Percentiles rank a stretch among this genome's conserved stretches.
Evolutionary conservation across 495 filamentous ascomycete genomes (phyloP).

Genomic region (Parachaetomium inaequale): DNA sequence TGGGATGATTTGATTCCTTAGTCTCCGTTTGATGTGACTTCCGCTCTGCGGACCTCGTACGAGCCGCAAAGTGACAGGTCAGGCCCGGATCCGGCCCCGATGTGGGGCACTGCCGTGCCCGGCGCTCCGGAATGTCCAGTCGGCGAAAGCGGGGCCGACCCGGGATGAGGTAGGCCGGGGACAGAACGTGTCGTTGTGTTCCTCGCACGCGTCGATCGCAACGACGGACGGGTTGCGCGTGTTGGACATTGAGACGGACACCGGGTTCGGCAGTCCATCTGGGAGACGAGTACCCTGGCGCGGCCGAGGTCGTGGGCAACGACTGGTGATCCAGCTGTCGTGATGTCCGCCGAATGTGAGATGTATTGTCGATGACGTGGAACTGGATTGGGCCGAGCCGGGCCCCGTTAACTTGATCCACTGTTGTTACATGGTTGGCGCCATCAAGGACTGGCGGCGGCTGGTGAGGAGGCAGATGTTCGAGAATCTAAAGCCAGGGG

Average conservation of each 20-base stretch:
- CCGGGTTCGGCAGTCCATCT: slow-evolving; percentile 31
- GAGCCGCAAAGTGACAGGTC: too few relatives aligned
- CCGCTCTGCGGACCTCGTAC: too few relatives aligned
- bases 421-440: slow-evolving; percentile 47
- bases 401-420: slow-evolving; percentile 55
- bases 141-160: too few relatives aligned
- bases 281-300: slow-evolving; percentile 21
- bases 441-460: slow-evolving; percentile 47
- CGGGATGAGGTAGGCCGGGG: too few relatives aligned
- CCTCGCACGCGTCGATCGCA: slow-evolving; percentile 29
- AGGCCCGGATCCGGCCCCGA: too few relatives aligned
- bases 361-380: slow-evolving; percentile 54
- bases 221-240: slow-evolving; percentile 23
- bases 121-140: too few relatives aligned
- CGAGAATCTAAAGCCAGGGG: slow-evolving; percentile 47
- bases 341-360: slow-evolving; percentile 53
- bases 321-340: slow-evolving; percentile 52
- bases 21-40: too few relatives aligned
- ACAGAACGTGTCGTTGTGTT: too few relatives aligned
- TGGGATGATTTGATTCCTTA: too few relatives aligned
- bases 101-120: too few relatives aligned
- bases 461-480: slow-evolving; percentile 44
- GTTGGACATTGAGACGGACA: slow-evolving; percentile 27
- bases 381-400: slow-evolving; percentile 51
- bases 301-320: slow-evolving; percentile 41